phyloP scores from a whole-genome alignment of 768 basidiomycete genomes.

The Panaeolus papilionaceus region DNA sequence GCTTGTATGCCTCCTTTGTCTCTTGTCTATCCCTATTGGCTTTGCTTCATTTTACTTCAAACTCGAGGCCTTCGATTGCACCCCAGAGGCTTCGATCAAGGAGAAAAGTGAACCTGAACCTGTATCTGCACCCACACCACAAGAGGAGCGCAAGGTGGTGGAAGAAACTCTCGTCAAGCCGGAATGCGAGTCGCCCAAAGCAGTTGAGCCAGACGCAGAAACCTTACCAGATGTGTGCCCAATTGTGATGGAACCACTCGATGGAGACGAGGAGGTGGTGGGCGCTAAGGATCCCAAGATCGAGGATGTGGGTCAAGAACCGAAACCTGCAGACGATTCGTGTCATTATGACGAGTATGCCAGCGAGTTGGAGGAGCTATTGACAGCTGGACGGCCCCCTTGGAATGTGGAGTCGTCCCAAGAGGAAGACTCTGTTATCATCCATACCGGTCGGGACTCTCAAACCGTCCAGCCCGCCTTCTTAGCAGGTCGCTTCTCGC shows the following conservation, averaged over 20 bases:
- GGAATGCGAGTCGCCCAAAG: neutral
- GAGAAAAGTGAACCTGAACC: neutral
- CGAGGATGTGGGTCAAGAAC: neutral
- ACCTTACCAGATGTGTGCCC: neutral
- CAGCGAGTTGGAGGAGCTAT: neutral
- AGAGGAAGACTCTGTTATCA: slow-evolving; percentile 22
- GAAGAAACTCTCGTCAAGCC: neutral
- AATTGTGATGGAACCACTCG: slow-evolving; percentile 5
- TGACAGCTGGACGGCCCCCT: neutral
- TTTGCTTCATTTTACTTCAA: neutral
- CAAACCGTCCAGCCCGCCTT: neutral
- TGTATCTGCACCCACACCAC: neutral
- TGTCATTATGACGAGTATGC: neutral
- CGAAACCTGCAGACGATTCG: neutral
- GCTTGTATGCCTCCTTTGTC: neutral
- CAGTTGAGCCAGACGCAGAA: neutral
- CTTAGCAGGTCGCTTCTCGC: neutral
- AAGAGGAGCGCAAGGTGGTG: neutral
- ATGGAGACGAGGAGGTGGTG: neutral
- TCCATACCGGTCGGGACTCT: neutral
- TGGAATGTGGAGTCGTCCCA: slow-evolving; percentile 23
- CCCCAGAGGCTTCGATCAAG: neutral
- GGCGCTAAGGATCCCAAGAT: neutral
- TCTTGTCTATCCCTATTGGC: neutral
- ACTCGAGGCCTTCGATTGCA: neutral